phyloP scores from a whole-genome alignment of 2,329 filamentous ascomycete species.

The Sphaerulina musiva region DNA sequence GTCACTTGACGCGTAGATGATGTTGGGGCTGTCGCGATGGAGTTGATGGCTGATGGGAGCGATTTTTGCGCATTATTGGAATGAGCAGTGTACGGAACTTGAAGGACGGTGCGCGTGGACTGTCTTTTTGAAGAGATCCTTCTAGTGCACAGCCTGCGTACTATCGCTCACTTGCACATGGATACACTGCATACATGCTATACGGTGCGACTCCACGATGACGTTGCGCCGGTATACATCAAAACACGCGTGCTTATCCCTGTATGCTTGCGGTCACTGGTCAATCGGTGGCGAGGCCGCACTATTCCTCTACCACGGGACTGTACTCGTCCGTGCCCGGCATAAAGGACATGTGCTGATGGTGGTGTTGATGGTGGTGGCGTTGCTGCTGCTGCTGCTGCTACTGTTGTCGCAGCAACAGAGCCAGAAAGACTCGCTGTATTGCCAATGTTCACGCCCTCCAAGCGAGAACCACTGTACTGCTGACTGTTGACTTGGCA shows the following conservation, averaged over 20 bases:
- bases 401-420: background rate
- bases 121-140: conserved; percentile 1
- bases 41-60: background rate
- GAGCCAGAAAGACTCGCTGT: too few relatives aligned
- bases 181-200: conserved; percentile 6
- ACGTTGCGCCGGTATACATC: conserved; percentile 1
- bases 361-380: background rate
- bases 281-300: conserved; percentile 1
- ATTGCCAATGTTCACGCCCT: too few relatives aligned
- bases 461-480: too few relatives aligned
- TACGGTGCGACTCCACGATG: background rate
- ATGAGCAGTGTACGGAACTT: conserved; percentile 1
- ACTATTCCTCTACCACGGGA: background rate
- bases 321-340: background rate
- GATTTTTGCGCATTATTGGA: background rate
- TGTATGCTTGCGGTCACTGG: background rate
- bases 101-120: background rate
- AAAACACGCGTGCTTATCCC: conserved; percentile 3
- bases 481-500: too few relatives aligned
- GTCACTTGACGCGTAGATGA: background rate
- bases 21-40: background rate
- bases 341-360: background rate
- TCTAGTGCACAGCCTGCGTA: conserved; percentile 5
- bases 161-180: conserved; percentile 8
- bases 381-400: background rate